Base-by-base conservation (phyloP, 768 basidiomycete genomes). In the Agaricus blazei region DNA sequence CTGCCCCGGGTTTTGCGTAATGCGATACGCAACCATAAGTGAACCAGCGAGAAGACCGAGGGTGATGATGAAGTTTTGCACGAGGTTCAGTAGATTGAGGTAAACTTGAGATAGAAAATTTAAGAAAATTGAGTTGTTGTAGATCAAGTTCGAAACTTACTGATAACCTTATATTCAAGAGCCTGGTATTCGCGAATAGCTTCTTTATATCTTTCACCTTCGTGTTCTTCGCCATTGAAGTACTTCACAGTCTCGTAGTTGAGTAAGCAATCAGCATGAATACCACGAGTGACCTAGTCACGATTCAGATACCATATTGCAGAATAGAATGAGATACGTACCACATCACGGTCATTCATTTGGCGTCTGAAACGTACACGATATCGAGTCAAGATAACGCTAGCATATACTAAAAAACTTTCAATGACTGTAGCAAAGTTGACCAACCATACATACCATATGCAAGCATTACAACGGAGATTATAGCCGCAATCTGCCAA, bases 241-340 rank as follows among this genome's bases (percentile, higher is more conserved):
- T 91, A 91, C 68, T 91, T 94, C 62, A 93, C 87, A 4, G 90
- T 92, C 67, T 89, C 88, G 58, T 89, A 90, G 64, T 89, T 89
- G 50, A 90, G 77, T 28, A 92, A 70, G 61, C 83, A 84, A 63
- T 93, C 91, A 4, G 88, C 86, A 60, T 90, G 87, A 51, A 93
- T 93, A 8, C 87, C 89, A 38, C 92, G 82, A 24, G 86, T 91
- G 26, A 86, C 69, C 85, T 87, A 52, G 48, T 19, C 9, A 5
- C 37, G 57, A 9, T 45, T 52, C 51, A 54, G 14, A 51, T 49
- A 26, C 34, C 53, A 23, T 29, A 8, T 34, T 19, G 12, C 38
- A 15, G 27, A 41, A 31, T 19, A 26, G 29, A 28, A 27, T 50
- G 49, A 34, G 9, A 38, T 27, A 28, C 6, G 71, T 59, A 86